Conservation (phyloP, 1,284 basidiomycete genomes). For the Inonotus hispidus region DNA sequence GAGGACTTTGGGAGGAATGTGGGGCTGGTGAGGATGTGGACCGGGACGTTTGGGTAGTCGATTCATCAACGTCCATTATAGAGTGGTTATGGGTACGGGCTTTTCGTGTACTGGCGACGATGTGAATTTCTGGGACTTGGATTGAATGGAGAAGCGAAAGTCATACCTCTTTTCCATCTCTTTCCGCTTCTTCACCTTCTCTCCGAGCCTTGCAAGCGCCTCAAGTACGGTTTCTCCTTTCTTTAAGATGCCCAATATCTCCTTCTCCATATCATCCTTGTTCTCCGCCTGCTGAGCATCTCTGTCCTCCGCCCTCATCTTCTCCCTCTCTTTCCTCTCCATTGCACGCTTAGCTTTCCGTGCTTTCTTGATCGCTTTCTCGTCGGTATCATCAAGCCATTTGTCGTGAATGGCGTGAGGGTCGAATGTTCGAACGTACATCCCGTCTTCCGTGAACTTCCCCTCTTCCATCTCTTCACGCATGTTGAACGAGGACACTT, state of each 20-base stretch:
- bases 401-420: constrained; percentile 89
- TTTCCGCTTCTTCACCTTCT: constrained; percentile 56
- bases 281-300: constrained; percentile 54
- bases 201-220: constrained; percentile 83
- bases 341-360: constrained; percentile 61
- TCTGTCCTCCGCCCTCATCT: constrained; percentile 67
- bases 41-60: constrained; percentile 2
- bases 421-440: constrained; percentile 83
- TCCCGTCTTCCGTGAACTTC: constrained; percentile 92
- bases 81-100: neutral
- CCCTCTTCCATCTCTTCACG: constrained; percentile 97
- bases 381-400: constrained; percentile 91
- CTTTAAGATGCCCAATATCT: constrained; percentile 70
- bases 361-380: constrained; percentile 83
- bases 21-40: constrained; percentile 24
- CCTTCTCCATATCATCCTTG: constrained; percentile 61
- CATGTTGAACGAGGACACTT: constrained; percentile 98
- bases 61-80: constrained; percentile 13
- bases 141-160: neutral
- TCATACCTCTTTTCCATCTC: constrained; percentile 38
- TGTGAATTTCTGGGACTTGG: neutral
- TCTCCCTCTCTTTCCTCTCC: constrained; percentile 66
- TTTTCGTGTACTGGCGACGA: constrained; percentile 23
- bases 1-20: constrained; percentile 26
- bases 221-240: constrained; percentile 90